Evolutionary conservation across 768 basidiomycete species (phyloP), one percentile per base, ranked within the genome.

Genomic region (Glaciozyma martinii): DNA sequence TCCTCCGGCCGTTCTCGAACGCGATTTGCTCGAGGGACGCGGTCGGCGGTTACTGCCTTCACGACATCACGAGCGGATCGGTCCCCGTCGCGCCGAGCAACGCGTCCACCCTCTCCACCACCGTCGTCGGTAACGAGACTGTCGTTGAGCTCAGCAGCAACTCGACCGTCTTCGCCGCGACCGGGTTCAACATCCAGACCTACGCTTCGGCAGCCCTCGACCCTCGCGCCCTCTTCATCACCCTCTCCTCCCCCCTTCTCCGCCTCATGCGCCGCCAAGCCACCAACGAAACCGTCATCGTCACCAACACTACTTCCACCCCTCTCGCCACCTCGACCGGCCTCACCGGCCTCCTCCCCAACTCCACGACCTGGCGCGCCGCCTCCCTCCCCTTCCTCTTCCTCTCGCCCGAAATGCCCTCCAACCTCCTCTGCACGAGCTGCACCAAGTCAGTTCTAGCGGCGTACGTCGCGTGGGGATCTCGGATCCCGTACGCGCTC

Each of bases 361-460:
- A 79, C 74, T 67, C 77, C 53, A 69, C 78, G 54, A 82, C 81
- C 74, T 89, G 87, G 80, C 70, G 75, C 44, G 54, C 64, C 10
- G 74, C 76, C 61, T 76, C 77, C 71, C 76, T 95, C 61, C 79
- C 83, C 43, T 95, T 89, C 87, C 80, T 97, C 70, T 85, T 88
- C 85, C 81, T 88, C 74, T 75, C 80, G 33, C 79, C 86, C 53
- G 66, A 72, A 66, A 77, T 82, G 74, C 44, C 81, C 32, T 76
- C 79, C n/a, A 71, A 76, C 32, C 59, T 76, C 29, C 85, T 95
- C 52, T 97, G 94, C 84, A 85, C 81, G 3, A 71, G 85, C 19
- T 98, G 94, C 84, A 85, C 89, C 18, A 83, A 87, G 75, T 82
- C 81, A 67, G 79, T 92, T 74, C 74, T 98, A 70, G 82, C 84